Percentiles rank a stretch among this genome's conserved stretches.
These are phyloP conservation scores for Adansonia digitata DNA, from an alignment of 345 rosid genomes.

Conservation along the genomic window DNA sequence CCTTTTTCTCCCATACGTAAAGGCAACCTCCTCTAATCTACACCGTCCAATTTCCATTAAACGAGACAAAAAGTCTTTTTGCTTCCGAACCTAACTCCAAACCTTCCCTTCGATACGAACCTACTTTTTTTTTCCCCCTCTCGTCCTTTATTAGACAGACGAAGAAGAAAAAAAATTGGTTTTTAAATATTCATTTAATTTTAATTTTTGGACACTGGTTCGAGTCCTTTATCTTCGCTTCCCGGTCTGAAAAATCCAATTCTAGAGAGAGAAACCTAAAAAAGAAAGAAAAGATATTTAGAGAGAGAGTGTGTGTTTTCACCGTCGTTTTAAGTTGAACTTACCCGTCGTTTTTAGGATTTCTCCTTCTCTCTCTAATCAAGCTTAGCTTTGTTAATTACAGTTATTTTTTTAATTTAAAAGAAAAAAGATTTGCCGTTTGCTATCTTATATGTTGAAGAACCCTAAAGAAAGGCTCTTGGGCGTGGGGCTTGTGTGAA, in stretches of 20 bases:
- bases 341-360: neutral
- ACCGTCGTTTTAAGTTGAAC: slow-evolving; percentile 1
- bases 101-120: slow-evolving; percentile 21
- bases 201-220: slow-evolving; percentile 16
- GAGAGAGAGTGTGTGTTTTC: neutral
- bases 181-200: neutral
- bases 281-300: neutral
- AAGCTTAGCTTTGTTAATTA: neutral
- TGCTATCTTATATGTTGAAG: slow-evolving; percentile 13
- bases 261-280: slow-evolving; percentile 8
- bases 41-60: slow-evolving; percentile 19
- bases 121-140: neutral
- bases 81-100: slow-evolving; percentile 24
- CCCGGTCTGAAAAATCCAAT: slow-evolving; percentile 27
- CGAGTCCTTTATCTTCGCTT: slow-evolving; percentile 34
- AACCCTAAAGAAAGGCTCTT: slow-evolving; percentile 37
- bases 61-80: slow-evolving; percentile 11
- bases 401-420: neutral
- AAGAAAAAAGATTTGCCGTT: slow-evolving; percentile 18
- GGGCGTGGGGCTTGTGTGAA: slow-evolving; percentile 32
- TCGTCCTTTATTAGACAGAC: neutral
- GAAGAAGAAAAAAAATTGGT: neutral
- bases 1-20: slow-evolving; percentile 17
- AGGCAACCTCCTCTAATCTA: slow-evolving; percentile 14
- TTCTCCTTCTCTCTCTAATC: neutral